These are phyloP conservation scores for Solanum hybrid DNA, from an alignment of 305 asterid species.

Conservation along the genomic window DNA sequence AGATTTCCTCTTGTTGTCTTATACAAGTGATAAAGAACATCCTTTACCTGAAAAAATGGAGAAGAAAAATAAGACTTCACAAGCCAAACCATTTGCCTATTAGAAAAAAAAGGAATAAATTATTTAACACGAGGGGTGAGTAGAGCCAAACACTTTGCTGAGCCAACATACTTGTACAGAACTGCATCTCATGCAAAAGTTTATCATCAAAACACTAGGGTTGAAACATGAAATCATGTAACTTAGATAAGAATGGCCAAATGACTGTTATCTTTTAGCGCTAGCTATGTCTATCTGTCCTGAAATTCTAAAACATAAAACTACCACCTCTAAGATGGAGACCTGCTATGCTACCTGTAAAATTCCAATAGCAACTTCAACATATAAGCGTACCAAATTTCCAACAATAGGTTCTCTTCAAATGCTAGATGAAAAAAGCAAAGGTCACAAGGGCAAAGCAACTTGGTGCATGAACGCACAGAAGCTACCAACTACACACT, in stretches of 20 bases:
- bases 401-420: background rate
- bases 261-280: background rate
- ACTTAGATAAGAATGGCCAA: background rate
- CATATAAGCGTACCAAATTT: background rate
- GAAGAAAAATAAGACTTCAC: background rate
- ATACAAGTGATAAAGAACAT: slow-evolving; percentile 69
- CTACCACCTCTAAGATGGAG: background rate
- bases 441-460: background rate
- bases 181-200: background rate
- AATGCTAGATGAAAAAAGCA: background rate
- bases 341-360: background rate
- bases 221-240: background rate
- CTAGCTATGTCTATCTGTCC: background rate
- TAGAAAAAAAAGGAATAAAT: background rate
- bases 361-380: background rate
- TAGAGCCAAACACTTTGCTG: background rate
- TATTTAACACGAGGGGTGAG: background rate
- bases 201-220: background rate
- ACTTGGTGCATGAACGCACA: background rate
- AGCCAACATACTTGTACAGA: background rate
- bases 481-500: background rate
- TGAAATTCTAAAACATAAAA: background rate
- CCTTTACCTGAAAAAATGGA: slow-evolving; percentile 56
- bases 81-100: background rate
- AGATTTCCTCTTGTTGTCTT: slow-evolving; percentile 63